Evolutionary conservation across 2,329 filamentous ascomycete genomes (phyloP), one percentile per base, ranked within the genome.

Genomic region (Peltaster fructicola): DNA sequence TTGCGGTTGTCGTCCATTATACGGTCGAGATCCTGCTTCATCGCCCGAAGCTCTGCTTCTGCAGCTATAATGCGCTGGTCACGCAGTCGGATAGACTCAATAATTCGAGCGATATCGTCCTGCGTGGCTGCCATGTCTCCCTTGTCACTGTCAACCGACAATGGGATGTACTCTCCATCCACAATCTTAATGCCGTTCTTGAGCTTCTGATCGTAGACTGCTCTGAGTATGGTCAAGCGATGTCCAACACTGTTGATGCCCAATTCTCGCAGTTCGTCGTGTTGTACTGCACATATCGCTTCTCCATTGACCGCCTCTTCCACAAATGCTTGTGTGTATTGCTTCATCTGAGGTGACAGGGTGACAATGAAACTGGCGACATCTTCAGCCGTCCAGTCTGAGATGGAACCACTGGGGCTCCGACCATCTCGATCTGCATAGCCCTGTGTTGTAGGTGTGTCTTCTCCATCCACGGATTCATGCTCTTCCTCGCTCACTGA

Each of bases 251-350:
- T 95, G 34, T 63, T 61, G 36, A 98, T 78, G 23, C 84, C 84
- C 73, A 95, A 85, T 47, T 90, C 81, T 53, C 90, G 92, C 41
- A 98, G 60, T 48, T 95, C 85, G 29, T 91, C 79, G 48, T 95
- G 88, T 35, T 78, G 75, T 35, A 98, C 58, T 19, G 80, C 80
- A 29, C 92, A 70, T 34, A 98, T 60, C 25, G 80, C 85, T 49
- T 95, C 82, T 36, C 88, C 88, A 17, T 84, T 75, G 40, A 98
- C 90, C 35, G 81, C 82, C 47, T 98, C 91, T 44, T 93, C 88
- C 88, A 49, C 34, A 32, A 41, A 43, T 2, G 34, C 33, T 25
- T 38, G 42, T 38, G 34, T 46, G 37, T 46, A 42, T 28, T 47
- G 43, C 32, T 45, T 46, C 29, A 47, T 25, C 8, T 39, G 33